phyloP scores from a whole-genome alignment of 1,284 basidiomycete genomes.

The Taiwanofungus camphoratus region DNA sequence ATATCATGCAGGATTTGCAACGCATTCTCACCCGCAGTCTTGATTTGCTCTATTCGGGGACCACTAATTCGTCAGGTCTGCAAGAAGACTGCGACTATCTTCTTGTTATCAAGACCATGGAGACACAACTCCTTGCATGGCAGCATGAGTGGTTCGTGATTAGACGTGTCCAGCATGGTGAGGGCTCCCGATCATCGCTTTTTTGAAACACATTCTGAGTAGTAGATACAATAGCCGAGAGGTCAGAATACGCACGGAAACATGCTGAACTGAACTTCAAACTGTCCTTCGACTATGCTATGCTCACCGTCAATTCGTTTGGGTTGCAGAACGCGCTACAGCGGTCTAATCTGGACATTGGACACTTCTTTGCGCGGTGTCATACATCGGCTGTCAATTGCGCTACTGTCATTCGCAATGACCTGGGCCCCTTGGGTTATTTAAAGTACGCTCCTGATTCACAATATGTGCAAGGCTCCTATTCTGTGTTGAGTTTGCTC shows the following conservation, averaged over 20 bases:
- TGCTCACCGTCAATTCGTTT: conserved; percentile 89
- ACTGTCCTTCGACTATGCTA: conserved; percentile 83
- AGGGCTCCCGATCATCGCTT: conserved; percentile 5
- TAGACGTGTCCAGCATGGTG: conserved; percentile 15
- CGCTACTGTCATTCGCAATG: conserved; percentile 66
- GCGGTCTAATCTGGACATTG: conserved; percentile 64
- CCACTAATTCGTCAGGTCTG: conserved; percentile 76
- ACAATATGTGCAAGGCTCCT: conserved; percentile 87
- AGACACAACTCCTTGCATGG: conserved; percentile 74
- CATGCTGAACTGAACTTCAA: conserved; percentile 54
- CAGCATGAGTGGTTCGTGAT: conserved; percentile 50
- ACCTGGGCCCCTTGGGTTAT: conserved; percentile 70
- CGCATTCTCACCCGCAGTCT: conserved; percentile 84
- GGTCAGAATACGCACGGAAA: conserved; percentile 24
- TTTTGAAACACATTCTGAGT: conserved; percentile 1
- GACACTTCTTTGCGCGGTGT: conserved; percentile 83
- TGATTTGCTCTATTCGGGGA: conserved; percentile 86
- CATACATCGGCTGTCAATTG: conserved; percentile 72
- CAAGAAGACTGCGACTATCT: conserved; percentile 87
- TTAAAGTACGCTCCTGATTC: conserved; percentile 87
- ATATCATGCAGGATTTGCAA: conserved; percentile 63
- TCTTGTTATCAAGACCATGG: conserved; percentile 77
- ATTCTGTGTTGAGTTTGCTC: conserved; percentile 80
- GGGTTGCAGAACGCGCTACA: conserved; percentile 92
- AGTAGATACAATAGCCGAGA: conserved; percentile 2